Evolutionary conservation across 805 yeast genomes (phyloP).

Genomic region (Wilhelminamyces savonicus): DNA sequence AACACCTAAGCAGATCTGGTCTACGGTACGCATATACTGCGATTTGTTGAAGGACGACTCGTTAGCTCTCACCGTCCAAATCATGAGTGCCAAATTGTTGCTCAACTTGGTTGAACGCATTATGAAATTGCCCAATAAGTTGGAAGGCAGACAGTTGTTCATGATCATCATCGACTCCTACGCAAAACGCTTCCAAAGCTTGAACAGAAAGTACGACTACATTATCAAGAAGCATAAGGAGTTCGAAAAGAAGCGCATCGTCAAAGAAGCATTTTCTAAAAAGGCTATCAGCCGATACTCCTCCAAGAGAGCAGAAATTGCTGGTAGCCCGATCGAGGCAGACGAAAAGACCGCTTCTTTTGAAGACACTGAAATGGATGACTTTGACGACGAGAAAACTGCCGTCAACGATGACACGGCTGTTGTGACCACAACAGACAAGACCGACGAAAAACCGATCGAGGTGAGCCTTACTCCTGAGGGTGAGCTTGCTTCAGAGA

Average conservation of each 20-base stretch:
- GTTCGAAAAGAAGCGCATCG: conserved; percentile 38
- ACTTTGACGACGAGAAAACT: conserved; percentile 1
- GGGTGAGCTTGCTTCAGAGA: conserved; percentile 6
- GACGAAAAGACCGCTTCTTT: conserved; percentile 3
- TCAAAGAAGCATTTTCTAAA: conserved; percentile 37
- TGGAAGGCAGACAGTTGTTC: conserved; percentile 77
- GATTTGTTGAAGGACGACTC: conserved; percentile 73
- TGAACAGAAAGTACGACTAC: conserved; percentile 66
- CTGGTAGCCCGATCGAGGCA: conserved; percentile 3
- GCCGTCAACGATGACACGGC: too few relatives aligned
- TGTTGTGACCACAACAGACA: conserved; percentile 4
- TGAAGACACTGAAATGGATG: conserved; percentile 3
- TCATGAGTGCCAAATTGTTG: conserved; percentile 90
- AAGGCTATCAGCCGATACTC: conserved; percentile 34
- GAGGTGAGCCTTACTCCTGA: too few relatives aligned
- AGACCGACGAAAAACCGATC: conserved; percentile 16
- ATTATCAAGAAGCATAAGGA: conserved; percentile 57
- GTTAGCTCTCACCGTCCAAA: conserved; percentile 83
- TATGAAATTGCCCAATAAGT: conserved; percentile 71
- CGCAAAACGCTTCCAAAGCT: conserved; percentile 69
- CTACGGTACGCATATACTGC: conserved; percentile 79
- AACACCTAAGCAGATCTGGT: conserved; percentile 77
- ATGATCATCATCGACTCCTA: conserved; percentile 85
- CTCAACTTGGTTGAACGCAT: conserved; percentile 86
- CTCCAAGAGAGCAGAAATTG: conserved; percentile 14